These are phyloP conservation scores for Tylopilus felleus DNA, from an alignment of 768 basidiomycete genomes.

Conservation along the genomic window DNA sequence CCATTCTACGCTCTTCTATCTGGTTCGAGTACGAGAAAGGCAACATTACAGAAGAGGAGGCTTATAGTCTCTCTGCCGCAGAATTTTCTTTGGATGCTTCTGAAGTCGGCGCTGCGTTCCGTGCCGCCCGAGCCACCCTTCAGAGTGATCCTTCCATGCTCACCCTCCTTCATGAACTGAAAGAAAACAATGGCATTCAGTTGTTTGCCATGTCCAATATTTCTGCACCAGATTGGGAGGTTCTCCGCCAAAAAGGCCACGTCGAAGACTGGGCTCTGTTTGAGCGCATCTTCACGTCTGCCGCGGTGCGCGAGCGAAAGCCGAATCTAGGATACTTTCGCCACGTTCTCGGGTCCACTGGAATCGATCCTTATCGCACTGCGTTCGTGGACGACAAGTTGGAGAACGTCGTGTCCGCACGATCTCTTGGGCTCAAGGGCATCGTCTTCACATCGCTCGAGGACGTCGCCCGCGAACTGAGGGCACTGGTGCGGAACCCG, in stretches of 20 bases:
- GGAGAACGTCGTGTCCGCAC: constrained; percentile 20
- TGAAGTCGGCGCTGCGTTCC: constrained; percentile 10
- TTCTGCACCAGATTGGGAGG: constrained; percentile 20
- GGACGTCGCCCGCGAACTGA: constrained; percentile 15
- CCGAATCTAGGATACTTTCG: constrained; percentile 20
- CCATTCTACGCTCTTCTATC: constrained; percentile 13
- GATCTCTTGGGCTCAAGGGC: constrained; percentile 19
- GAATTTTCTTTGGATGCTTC: constrained; percentile 17
- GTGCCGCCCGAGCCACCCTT: constrained; percentile 5
- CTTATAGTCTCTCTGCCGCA: constrained; percentile 1
- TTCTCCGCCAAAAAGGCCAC: constrained; percentile 12
- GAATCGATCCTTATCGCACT: constrained; percentile 19
- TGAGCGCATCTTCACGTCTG: constrained; percentile 20
- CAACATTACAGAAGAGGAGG: constrained; percentile 11
- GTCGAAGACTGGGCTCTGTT: constrained; percentile 20
- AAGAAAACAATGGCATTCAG: neutral
- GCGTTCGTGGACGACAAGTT: constrained; percentile 24
- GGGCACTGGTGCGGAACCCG: constrained; percentile 13
- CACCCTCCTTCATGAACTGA: constrained; percentile 15
- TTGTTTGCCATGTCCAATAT: constrained; percentile 25
- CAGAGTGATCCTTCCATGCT: constrained; percentile 14
- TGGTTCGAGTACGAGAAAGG: constrained; percentile 27
- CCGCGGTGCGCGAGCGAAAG: constrained; percentile 15
- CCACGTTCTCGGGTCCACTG: constrained; percentile 14
- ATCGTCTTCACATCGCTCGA: constrained; percentile 19